Conservation (phyloP, 73 alveolate species). For the Paramecium tetraurelia region DNA sequence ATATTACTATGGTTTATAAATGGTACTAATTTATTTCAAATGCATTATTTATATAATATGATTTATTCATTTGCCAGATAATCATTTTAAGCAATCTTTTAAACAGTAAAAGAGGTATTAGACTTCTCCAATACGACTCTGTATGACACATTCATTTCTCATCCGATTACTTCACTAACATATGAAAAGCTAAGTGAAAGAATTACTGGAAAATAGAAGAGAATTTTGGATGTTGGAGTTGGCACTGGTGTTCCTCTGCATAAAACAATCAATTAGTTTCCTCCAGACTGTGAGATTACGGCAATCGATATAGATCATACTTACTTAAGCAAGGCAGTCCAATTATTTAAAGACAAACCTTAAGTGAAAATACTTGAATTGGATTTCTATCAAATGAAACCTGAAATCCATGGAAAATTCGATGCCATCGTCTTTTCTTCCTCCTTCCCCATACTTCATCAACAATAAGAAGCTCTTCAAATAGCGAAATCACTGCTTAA, state of each 20-base stretch:
- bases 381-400: constrained; percentile 15
- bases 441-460: not conserved
- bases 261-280: not conserved
- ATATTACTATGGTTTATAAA: not conserved
- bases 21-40: not conserved
- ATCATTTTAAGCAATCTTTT: not conserved
- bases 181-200: constrained; percentile 14
- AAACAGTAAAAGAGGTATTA: not conserved
- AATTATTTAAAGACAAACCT: not conserved
- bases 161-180: constrained; percentile 4
- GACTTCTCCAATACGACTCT: constrained; percentile 16
- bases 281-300: not conserved
- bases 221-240: constrained; percentile 40
- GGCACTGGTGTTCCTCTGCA: constrained; percentile 39
- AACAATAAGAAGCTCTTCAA: not conserved
- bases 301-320: constrained; percentile 31
- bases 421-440: constrained; percentile 7
- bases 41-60: not conserved
- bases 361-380: not conserved
- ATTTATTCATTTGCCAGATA: not conserved
- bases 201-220: not conserved
- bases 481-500: not conserved
- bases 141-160: not conserved
- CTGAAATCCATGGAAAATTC: constrained; percentile 11
- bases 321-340: not conserved